phyloP scores from a whole-genome alignment of 306 rosid genomes.

The Pterocarpus macrocarpus region DNA sequence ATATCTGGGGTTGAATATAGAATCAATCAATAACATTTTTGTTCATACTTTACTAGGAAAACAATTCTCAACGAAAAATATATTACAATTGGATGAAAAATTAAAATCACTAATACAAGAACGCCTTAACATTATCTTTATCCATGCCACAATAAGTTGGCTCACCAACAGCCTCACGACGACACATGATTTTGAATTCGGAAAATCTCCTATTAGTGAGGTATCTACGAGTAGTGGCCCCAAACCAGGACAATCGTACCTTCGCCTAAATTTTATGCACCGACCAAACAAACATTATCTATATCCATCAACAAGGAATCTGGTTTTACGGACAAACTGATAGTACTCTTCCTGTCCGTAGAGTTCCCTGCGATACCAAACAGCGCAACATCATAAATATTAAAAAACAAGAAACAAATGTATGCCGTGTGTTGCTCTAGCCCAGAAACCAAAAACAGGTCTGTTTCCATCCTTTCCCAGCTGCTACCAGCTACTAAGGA shows the following conservation, averaged over 20 bases:
- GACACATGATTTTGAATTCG: constrained; percentile 6
- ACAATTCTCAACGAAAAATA: not conserved
- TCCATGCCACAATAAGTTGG: not conserved
- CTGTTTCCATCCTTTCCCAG: not conserved
- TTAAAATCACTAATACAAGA: not conserved
- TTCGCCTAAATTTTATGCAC: not conserved
- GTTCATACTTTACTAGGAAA: not conserved
- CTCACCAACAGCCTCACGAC: not conserved
- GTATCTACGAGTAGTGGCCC: not conserved
- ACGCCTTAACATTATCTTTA: not conserved
- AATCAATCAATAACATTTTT: not conserved
- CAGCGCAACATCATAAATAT: constrained; percentile 1
- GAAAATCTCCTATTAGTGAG: not conserved
- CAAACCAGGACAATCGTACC: constrained; percentile 5
- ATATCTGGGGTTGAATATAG: no score
- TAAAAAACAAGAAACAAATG: not conserved
- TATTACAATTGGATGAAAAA: not conserved
- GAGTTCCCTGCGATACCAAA: constrained; percentile 61
- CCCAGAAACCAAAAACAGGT: not conserved
- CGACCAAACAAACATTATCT: constrained; percentile 31
- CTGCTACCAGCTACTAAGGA: not conserved
- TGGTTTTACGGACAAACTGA: constrained; percentile 49
- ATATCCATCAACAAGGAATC: constrained; percentile 35
- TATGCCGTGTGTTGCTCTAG: not conserved
- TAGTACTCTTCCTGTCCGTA: constrained; percentile 70